A percentile compares a stretch with the other conserved stretches of the same genome.
Evolutionary conservation across 768 basidiomycete species (phyloP).

Genomic region (Mycena galopus): DNA sequence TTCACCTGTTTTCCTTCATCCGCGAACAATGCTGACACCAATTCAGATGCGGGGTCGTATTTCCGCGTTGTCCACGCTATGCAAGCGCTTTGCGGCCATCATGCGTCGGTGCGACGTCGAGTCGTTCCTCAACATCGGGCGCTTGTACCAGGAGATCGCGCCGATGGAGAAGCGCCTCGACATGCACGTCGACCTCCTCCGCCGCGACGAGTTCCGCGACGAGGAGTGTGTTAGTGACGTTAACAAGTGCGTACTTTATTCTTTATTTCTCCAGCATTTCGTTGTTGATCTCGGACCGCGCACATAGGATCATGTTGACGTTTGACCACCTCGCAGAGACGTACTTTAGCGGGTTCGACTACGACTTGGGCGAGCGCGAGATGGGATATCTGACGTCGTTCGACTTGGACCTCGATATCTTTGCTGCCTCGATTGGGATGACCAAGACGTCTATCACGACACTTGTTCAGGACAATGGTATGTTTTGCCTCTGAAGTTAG

Average conservation of each 20-base stretch:
- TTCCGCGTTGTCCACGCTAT: conserved; percentile 82
- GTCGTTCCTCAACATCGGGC: conserved; percentile 87
- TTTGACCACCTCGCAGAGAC: conserved; percentile 93
- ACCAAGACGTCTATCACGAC: conserved; percentile 87
- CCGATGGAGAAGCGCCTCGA: conserved; percentile 94
- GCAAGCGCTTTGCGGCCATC: conserved; percentile 91
- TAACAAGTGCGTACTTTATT: conserved; percentile 70
- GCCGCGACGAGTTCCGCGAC: conserved; percentile 92
- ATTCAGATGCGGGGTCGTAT: conserved; percentile 88
- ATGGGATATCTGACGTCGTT: conserved; percentile 84
- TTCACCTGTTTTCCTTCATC: neutral
- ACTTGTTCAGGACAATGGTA: conserved; percentile 84
- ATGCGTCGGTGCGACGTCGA: conserved; percentile 86
- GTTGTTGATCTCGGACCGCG: neutral
- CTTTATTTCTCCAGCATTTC: neutral
- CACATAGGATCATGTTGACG: conserved; percentile 85
- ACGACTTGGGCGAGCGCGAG: conserved; percentile 92
- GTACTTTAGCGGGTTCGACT: conserved; percentile 86
- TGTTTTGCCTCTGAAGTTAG: conserved; percentile 9
- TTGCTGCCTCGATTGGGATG: conserved; percentile 91
- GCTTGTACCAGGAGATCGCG: conserved; percentile 85
- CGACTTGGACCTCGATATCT: conserved; percentile 94
- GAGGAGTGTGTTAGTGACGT: conserved; percentile 94
- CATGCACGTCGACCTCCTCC: conserved; percentile 87
- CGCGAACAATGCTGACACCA: neutral